Evolutionary conservation across 2,329 filamentous ascomycete species (phyloP), one percentile per base, ranked within the genome.

Genomic region (Calonectria leucothoes): DNA sequence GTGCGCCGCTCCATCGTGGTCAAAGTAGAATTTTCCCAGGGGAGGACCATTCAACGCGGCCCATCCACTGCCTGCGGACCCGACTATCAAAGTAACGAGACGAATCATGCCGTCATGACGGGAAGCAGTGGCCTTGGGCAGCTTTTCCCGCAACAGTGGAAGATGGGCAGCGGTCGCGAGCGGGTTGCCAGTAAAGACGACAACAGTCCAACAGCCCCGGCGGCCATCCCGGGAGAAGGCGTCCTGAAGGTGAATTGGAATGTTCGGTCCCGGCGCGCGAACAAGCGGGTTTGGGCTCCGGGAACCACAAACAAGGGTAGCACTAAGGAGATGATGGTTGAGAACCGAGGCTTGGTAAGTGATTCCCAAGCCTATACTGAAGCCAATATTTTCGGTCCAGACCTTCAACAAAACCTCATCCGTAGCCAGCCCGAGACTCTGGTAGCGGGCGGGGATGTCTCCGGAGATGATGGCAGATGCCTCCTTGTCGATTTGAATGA

Each of bases 311-410:
- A 25, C n/a, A 1, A 59, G 55, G 12, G 55, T 59, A 6, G 55
- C 39, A 14, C 12, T 27, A 3, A 39, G 20, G 27, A 25, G 6
- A 14, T 8, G 10, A 4, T 39, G 31, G 20, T 59, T 59, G 6
- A 59, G 29, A 6, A 39, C 55, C 10, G 55, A 59, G 29, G 33
- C 42, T 45, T 66, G 49, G 78, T 93, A 93, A 52, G 86, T 86
- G 11, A 91, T 91, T 4, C 91, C 91, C 11, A 91, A 85, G 0
- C 91, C 91, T 0, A 90, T 90, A 55, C 91, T 93, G 80, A 93
- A 93, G 3, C 88, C 86, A 87, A 65, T 70, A 48, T 39, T 59
- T 4, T 39, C 55, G 17, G 55, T 59, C 33, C 31, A 59, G 6
- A 59, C n/a, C 27, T 48, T 70, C 6, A 17, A 37, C 48, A 70